These are phyloP conservation scores for Dillenia turbinata DNA, from an alignment of 164 flowering plant genomes.

Conservation along the genomic window DNA sequence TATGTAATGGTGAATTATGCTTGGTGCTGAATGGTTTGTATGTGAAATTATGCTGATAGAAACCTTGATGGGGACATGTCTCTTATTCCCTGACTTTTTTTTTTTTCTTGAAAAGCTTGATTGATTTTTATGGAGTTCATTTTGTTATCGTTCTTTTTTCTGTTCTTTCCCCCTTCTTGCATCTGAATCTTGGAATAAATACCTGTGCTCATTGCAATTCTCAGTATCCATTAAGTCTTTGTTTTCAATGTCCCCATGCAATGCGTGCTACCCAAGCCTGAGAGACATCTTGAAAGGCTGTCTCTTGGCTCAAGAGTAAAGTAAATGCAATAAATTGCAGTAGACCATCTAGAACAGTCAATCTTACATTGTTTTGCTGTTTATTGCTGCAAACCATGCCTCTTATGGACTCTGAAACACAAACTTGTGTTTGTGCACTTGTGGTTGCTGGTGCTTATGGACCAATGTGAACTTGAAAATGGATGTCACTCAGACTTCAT, in stretches of 20 bases:
- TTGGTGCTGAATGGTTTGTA: conserved; percentile 38
- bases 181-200: conserved; percentile 53
- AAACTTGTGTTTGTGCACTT: too few species aligned
- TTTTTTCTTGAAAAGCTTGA: conserved; percentile 16
- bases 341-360: too few species aligned
- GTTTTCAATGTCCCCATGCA: conserved; percentile 24
- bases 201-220: conserved; percentile 39
- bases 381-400: too few species aligned
- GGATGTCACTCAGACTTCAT: too few species aligned
- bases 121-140: conserved; percentile 21
- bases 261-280: conserved; percentile 10
- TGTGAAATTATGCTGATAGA: conserved; percentile 37
- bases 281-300: conserved; percentile 12
- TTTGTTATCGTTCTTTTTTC: conserved; percentile 21
- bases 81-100: neutral
- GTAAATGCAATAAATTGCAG: too few species aligned
- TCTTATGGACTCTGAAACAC: too few species aligned
- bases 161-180: conserved; percentile 14
- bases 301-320: neutral
- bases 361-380: too few species aligned
- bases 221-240: conserved; percentile 26
- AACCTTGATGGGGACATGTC: conserved; percentile 40
- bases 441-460: too few species aligned
- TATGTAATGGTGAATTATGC: conserved; percentile 31
- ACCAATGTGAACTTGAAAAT: too few species aligned